Percentiles rank a stretch among this genome's conserved stretches.
Evolutionary conservation across 192 early-diverging fungal species (phyloP).

Genomic region (Rhizophagus clarus): DNA sequence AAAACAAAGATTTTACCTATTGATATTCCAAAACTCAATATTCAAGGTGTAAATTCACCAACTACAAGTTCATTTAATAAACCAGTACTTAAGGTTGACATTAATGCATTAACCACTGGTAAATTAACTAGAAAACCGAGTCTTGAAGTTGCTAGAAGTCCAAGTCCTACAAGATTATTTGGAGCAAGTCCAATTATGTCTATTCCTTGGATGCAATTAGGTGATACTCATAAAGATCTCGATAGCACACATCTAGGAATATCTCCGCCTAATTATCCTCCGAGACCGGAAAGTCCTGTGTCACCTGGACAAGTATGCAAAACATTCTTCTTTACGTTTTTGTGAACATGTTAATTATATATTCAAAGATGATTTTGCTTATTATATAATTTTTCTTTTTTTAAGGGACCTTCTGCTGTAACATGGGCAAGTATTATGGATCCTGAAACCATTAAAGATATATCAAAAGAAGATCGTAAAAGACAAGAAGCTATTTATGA

Average conservation of each 20-base stretch:
- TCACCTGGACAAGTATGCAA: constrained; percentile 1
- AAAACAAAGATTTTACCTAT: background rate
- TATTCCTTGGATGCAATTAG: constrained; percentile 19
- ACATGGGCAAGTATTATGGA: constrained; percentile 33
- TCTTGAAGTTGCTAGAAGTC: constrained; percentile 10
- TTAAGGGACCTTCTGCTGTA: background rate
- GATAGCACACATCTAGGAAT: background rate
- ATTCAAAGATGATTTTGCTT: background rate
- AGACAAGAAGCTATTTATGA: constrained; percentile 85
- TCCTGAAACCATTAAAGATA: constrained; percentile 41
- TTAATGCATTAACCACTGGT: background rate
- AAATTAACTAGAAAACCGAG: background rate
- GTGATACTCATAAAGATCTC: background rate
- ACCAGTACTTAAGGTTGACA: background rate
- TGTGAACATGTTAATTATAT: background rate
- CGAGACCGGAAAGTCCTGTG: background rate
- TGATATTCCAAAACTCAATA: constrained; percentile 6
- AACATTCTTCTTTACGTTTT: background rate
- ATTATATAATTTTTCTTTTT: background rate
- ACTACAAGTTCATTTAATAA: background rate
- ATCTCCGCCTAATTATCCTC: background rate
- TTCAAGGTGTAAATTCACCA: constrained; percentile 10
- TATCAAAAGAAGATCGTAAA: constrained; percentile 66
- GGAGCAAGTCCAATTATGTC: constrained; percentile 26
- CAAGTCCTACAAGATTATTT: constrained; percentile 31